Evolutionary conservation across 768 basidiomycete genomes (phyloP).

Genomic region (Lentinula detonsa): DNA sequence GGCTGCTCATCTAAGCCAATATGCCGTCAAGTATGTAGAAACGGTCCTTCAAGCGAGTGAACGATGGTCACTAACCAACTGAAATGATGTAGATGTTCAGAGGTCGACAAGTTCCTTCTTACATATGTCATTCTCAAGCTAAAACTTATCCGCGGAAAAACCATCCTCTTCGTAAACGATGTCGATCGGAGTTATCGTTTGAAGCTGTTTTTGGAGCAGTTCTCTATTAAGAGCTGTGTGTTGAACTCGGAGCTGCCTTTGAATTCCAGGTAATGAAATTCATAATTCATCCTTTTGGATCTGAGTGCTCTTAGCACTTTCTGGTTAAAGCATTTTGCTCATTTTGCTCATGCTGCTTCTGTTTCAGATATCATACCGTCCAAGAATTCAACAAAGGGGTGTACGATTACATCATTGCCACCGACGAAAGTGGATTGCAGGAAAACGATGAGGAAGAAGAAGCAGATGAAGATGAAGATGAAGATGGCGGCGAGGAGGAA

Average conservation of each 20-base stretch:
- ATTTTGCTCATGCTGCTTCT: not conserved
- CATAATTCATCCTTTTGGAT: too few relatives aligned
- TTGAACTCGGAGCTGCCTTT: constrained; percentile 93
- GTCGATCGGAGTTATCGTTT: constrained; percentile 92
- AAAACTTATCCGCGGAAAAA: constrained; percentile 93
- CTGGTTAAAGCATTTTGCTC: not conserved
- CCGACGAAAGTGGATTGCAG: constrained; percentile 69
- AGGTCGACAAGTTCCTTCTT: constrained; percentile 94
- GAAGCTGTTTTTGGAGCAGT: constrained; percentile 97
- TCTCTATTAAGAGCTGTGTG: constrained; percentile 93
- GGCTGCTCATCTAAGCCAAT: constrained; percentile 56
- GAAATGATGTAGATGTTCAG: constrained; percentile 58
- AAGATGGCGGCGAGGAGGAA: constrained; percentile 43
- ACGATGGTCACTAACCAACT: too few relatives aligned
- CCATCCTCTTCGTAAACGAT: constrained; percentile 93
- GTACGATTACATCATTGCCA: constrained; percentile 98
- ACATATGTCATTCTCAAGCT: constrained; percentile 90
- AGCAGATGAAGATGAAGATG: constrained; percentile 35
- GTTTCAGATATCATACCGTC: constrained; percentile 81
- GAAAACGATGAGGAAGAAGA: constrained; percentile 62
- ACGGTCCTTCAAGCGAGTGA: constrained; percentile 19
- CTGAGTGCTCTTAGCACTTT: not conserved
- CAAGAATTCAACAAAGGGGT: constrained; percentile 99
- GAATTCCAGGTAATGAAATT: constrained; percentile 65
- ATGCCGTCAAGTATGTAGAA: not conserved